A percentile compares a stretch with the other conserved stretches of the same genome.
phyloP scores from a whole-genome alignment of 306 rosid genomes.

The Cucurbita ficifolia region DNA sequence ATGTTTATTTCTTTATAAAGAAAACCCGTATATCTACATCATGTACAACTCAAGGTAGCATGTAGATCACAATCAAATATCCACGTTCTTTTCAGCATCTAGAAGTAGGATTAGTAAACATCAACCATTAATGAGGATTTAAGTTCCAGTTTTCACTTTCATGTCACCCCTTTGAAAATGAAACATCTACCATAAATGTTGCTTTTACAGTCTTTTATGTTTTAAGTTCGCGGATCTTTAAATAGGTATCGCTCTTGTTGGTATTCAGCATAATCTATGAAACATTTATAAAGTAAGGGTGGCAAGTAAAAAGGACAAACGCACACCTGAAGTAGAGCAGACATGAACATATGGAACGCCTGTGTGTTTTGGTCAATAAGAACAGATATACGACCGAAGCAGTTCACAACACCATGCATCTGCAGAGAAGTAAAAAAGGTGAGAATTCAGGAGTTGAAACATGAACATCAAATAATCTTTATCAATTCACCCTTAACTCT shows the following conservation, averaged over 20 bases:
- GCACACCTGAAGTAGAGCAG: slow-evolving; percentile 88
- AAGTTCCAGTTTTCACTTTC: neutral
- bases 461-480: neutral
- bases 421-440: slow-evolving; percentile 16
- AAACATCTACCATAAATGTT: neutral
- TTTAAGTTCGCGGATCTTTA: neutral
- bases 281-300: neutral
- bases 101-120: neutral
- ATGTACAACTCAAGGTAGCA: neutral
- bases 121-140: neutral
- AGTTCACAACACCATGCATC: slow-evolving; percentile 90
- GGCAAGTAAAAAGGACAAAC: slow-evolving; percentile 1
- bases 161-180: neutral
- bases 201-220: neutral
- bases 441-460: neutral
- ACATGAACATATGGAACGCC: slow-evolving; percentile 93
- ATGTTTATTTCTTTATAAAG: neutral
- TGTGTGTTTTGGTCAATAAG: slow-evolving; percentile 96
- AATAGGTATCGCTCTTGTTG: neutral
- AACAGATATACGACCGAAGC: slow-evolving; percentile 86
- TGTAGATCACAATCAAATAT: neutral
- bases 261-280: neutral
- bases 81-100: neutral
- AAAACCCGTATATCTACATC: neutral
- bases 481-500: neutral